Evolutionary conservation across 176 grass and related monocot genomes (phyloP).

Genomic region (Aegilops umbellulata): DNA sequence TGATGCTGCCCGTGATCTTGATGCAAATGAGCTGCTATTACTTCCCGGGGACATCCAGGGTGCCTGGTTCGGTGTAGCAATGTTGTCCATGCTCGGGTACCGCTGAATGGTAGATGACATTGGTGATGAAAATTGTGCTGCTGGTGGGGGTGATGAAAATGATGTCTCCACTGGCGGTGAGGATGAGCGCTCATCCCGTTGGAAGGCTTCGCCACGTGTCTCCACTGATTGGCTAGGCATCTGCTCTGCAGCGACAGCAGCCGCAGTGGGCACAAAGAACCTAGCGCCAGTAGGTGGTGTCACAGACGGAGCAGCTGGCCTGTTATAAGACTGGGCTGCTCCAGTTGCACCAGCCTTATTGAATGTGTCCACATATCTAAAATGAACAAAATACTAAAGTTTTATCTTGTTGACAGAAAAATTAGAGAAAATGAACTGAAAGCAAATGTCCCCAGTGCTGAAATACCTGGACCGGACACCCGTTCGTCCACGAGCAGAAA

Average conservation of each 20-base stretch:
- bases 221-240: constrained; percentile 36
- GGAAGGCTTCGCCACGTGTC: constrained; percentile 37
- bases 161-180: constrained; percentile 45
- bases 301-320: constrained; percentile 57
- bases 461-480: constrained; percentile 88
- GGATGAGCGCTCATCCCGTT: constrained; percentile 42
- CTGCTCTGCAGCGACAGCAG: constrained; percentile 37
- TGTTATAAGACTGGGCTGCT: constrained; percentile 52
- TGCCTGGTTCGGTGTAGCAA: constrained; percentile 38
- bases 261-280: constrained; percentile 66
- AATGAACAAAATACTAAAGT: constrained; percentile 3
- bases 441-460: neutral
- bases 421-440: neutral
- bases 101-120: constrained; percentile 61
- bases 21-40: constrained; percentile 35
- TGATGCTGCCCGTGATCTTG: constrained; percentile 66
- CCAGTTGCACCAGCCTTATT: constrained; percentile 61
- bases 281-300: constrained; percentile 58
- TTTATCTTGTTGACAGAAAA: constrained; percentile 11
- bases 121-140: constrained; percentile 46
- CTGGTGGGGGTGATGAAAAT: constrained; percentile 49
- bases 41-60: constrained; percentile 26
- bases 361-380: constrained; percentile 96
- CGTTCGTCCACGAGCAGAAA: constrained; percentile 77
- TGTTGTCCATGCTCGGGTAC: constrained; percentile 69